Conservation (phyloP, 129 eudicot genomes). For the Lactuca saligna region DNA sequence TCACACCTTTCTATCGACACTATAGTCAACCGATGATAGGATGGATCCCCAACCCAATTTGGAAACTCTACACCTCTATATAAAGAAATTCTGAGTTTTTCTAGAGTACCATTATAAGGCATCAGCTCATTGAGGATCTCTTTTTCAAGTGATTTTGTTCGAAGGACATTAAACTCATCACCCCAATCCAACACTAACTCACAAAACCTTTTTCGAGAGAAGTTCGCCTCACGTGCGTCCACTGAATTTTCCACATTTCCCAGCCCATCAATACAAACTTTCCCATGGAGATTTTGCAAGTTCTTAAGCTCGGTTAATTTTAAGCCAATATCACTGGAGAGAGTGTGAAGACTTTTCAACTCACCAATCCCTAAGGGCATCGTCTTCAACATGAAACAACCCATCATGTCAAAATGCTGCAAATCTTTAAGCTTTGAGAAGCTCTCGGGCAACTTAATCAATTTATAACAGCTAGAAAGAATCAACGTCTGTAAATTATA, state of each 20-base stretch:
- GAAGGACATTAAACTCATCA: neutral
- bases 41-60: slow-evolving; percentile 23
- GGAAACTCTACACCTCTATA: slow-evolving; percentile 42
- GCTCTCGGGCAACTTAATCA: slow-evolving; percentile 30
- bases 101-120: slow-evolving; percentile 32
- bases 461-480: slow-evolving; percentile 15
- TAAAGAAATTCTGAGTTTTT: slow-evolving; percentile 17
- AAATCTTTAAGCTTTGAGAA: slow-evolving; percentile 11
- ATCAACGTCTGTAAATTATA: slow-evolving; percentile 38
- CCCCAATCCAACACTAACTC: slow-evolving; percentile 41
- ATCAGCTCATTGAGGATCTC: slow-evolving; percentile 15
- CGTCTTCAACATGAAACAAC: neutral
- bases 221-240: slow-evolving; percentile 39
- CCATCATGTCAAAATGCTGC: slow-evolving; percentile 3
- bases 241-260: slow-evolving; percentile 29
- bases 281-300: slow-evolving; percentile 24
- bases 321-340: slow-evolving; percentile 20
- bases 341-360: slow-evolving; percentile 28
- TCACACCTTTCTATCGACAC: slow-evolving; percentile 4
- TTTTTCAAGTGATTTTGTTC: neutral
- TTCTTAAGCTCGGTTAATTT: slow-evolving; percentile 21
- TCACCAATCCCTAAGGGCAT: slow-evolving; percentile 39
- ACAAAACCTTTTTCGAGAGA: slow-evolving; percentile 26
- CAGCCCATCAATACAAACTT: slow-evolving; percentile 35
- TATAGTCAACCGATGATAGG: neutral